Evolutionary conservation across 371 early-diverging fungal genomes (phyloP), one percentile per base, ranked within the genome.

Genomic region (Apophysomyces trapeziformis): DNA sequence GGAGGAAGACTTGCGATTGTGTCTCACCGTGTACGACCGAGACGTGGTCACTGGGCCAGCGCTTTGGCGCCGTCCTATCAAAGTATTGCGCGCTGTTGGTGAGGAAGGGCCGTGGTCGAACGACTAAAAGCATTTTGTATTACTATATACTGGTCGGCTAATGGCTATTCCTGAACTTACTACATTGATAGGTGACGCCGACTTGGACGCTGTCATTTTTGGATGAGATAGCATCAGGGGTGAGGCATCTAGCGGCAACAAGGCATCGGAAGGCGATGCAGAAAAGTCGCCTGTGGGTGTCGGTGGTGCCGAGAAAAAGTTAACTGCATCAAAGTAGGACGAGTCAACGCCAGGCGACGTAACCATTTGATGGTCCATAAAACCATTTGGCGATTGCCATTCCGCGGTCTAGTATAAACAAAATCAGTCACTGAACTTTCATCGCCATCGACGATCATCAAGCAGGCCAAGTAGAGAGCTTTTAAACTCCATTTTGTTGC

Each of bases 1-100:
- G 1, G 80, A 76, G 32, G 80, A 76, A n/a, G 78, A 64, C 57
- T 73, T 73, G 60, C 67, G 66, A 21, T 50, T 50, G 21, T 50
- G 54, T 50, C 54, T 50, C 54, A 50, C 54, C 54, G 54, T 50
- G 54, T 50, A 50, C 54, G 54, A 50, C 54, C 54, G 54, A 16
- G 54, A 50, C 16, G 54, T 50, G 54, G 54, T 50, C 54, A 50
- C 54, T 50, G 54, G 54, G 54, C 54, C 54, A 21, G 54, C 54
- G 11, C 54, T 50, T 21, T 50, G 54, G 54, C 54, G 54, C 21
- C 54, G 54, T 50, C 21, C 21, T 26, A 50, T 50, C 54, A 50
- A 50, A 21, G 18, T 50, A 21, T 11, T 50, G 54, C 54, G 54
- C 16, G 54, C 21, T 50, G 54, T 50, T 26, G 54, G 54, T 50